phyloP scores from a whole-genome alignment of 345 rosid species.

The Populus ilicifolia region DNA sequence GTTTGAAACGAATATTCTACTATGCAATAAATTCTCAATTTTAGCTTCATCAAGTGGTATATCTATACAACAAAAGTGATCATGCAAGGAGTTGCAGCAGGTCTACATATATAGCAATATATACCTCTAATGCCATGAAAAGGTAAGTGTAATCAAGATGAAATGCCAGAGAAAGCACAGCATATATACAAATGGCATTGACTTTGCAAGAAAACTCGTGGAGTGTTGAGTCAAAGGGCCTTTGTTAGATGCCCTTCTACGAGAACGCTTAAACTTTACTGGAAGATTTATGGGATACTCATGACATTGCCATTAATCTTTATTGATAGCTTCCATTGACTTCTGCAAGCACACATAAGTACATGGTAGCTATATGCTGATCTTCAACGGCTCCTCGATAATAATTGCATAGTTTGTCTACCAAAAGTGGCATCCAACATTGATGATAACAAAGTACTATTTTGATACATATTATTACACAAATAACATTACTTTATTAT shows the following conservation, averaged over 20 bases:
- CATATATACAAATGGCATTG: neutral
- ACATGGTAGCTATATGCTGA: neutral
- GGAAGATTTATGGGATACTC: neutral
- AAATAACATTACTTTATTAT: too few species aligned
- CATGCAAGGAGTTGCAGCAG: neutral
- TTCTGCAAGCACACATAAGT: neutral
- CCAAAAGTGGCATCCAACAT: neutral
- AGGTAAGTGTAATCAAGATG: neutral
- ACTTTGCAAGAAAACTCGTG: neutral
- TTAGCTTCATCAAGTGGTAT: neutral
- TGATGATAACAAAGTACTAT: too few species aligned
- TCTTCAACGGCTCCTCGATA: neutral
- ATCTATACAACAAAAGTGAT: neutral
- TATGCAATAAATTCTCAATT: neutral
- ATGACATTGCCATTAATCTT: neutral
- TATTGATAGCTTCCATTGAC: neutral
- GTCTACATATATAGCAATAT: neutral
- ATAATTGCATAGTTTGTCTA: neutral
- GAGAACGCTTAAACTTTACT: neutral
- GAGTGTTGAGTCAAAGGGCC: neutral
- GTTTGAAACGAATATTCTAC: neutral
- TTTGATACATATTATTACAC: too few species aligned
- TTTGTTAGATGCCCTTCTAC: conserved; percentile 9
- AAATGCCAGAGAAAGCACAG: neutral
- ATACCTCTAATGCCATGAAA: neutral